Evolutionary conservation across 2,329 filamentous ascomycete species (phyloP).

Genomic region (Corinectria fuckeliana): DNA sequence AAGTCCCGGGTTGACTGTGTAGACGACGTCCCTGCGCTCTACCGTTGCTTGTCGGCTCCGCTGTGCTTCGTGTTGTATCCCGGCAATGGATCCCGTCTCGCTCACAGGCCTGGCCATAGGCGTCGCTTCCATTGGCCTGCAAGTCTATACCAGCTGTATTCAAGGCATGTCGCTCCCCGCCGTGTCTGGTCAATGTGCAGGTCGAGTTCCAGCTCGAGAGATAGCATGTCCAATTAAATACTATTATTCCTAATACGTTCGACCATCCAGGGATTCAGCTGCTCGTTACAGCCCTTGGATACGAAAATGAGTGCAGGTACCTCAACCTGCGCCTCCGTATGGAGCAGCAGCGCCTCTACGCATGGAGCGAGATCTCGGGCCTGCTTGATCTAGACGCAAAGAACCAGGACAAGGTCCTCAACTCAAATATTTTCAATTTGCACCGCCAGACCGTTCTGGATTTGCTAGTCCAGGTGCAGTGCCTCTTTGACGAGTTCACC

Average conservation of each 20-base stretch:
- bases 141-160: conserved; percentile 55
- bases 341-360: conserved; percentile 57
- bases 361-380: conserved; percentile 57
- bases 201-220: not conserved
- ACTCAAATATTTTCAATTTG: conserved; percentile 55
- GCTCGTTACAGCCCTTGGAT: conserved; percentile 54
- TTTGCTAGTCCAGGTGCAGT: conserved; percentile 54
- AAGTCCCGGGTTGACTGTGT: conserved; percentile 1
- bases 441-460: conserved; percentile 58
- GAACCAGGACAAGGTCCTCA: conserved; percentile 49
- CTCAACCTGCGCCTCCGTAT: conserved; percentile 56
- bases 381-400: conserved; percentile 52
- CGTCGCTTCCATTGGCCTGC: conserved; percentile 53
- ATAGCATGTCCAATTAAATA: not conserved
- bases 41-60: conserved; percentile 3
- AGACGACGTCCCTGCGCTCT: not conserved
- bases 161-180: conserved; percentile 43
- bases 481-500: conserved; percentile 54
- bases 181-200: not conserved
- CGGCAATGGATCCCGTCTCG: conserved; percentile 52
- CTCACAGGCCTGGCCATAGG: conserved; percentile 51
- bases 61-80: not conserved
- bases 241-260: conserved; percentile 9
- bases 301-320: conserved; percentile 56
- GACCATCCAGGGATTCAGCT: conserved; percentile 50